Evolutionary conservation across 768 basidiomycete genomes (phyloP), one percentile per base, ranked within the genome.

Genomic region (Tylopilus sp.): DNA sequence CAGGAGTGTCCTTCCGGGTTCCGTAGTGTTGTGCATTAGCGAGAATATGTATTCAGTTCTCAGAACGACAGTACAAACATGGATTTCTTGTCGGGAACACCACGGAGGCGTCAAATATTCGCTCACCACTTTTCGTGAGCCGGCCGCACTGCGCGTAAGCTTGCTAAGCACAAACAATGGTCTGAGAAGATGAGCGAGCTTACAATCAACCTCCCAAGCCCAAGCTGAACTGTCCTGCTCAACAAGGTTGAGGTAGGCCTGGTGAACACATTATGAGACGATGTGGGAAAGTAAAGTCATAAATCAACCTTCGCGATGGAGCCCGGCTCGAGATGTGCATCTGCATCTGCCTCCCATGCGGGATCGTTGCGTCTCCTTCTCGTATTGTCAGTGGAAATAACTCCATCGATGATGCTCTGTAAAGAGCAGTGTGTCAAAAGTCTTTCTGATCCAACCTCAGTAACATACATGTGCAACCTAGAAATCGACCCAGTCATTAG

Each of bases 171-270:
- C 6, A 12, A 23, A 33, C 44, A 28, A 22, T 2, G 7, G 18
- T 12, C 33, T 40, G 2, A 31, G 3, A 28, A 40, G 8, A 15
- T 17, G 5, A 40, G 21, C 18, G 44, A 3, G 70, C 86, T 72
- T 61, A 88, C 87, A 71, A 56, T 90, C 88, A 25, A 91, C 73
- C 62, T 90, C 88, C 86, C 86, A 91, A 9, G 85, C 83, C 84
- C 79, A 86, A 6, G 84, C 78, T 36, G 85, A 85, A 25, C 79
- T 75, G 47, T 86, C 84, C 68, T 89, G 88, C 45, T 81, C 77
- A 7, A 73, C 77, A 18, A 91, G 79, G 61, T 79, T 79, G 30
- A 86, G 68, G 59, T 88, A 88, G 1, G 82, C 69, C 87, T 89
- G 12, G 54, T 10, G 44, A 18, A 23, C 15, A 5, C 31, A 26